These are phyloP conservation scores for Sporobolomyces roseus DNA, from an alignment of 768 basidiomycete species.

Conservation along the genomic window DNA sequence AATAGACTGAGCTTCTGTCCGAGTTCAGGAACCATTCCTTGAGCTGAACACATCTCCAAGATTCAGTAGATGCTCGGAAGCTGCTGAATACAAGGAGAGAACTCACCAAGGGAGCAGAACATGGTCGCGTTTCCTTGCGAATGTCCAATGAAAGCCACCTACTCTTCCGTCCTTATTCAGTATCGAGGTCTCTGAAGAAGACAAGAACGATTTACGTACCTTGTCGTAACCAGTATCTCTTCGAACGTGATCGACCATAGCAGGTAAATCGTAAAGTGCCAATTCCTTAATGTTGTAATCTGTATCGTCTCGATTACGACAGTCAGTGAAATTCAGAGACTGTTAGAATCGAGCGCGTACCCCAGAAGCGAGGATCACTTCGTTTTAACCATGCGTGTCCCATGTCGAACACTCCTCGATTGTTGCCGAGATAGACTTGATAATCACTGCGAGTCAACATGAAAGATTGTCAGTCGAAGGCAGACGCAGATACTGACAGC, in stretches of 20 bases:
- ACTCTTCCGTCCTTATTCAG: neutral
- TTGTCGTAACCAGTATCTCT: conserved; percentile 54
- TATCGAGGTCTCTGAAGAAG: neutral
- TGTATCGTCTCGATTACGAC: too few relatives aligned
- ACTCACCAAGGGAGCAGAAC: conserved; percentile 50
- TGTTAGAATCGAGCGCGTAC: conserved; percentile 44
- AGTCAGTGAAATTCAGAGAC: too few relatives aligned
- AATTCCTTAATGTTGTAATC: conserved; percentile 57
- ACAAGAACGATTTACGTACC: conserved; percentile 37
- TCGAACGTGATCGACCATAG: conserved; percentile 54
- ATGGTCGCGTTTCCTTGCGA: conserved; percentile 56
- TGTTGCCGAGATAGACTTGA: conserved; percentile 53
- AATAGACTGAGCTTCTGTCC: conserved; percentile 53
- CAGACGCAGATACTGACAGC: too few relatives aligned
- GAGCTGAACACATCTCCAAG: conserved; percentile 33
- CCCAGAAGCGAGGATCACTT: conserved; percentile 55
- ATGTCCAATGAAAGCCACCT: conserved; percentile 56
- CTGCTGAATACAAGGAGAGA: neutral
- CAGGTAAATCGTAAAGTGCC: conserved; percentile 56
- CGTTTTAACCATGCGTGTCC: conserved; percentile 52
- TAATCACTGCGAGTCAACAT: conserved; percentile 47
- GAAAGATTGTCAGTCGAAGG: too few relatives aligned
- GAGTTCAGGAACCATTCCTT: conserved; percentile 55
- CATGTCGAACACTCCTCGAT: conserved; percentile 55
- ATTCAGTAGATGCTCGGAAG: too few relatives aligned